Conservation (phyloP, 1,284 basidiomycete species). For the Sanguinoderma infundibulare region DNA sequence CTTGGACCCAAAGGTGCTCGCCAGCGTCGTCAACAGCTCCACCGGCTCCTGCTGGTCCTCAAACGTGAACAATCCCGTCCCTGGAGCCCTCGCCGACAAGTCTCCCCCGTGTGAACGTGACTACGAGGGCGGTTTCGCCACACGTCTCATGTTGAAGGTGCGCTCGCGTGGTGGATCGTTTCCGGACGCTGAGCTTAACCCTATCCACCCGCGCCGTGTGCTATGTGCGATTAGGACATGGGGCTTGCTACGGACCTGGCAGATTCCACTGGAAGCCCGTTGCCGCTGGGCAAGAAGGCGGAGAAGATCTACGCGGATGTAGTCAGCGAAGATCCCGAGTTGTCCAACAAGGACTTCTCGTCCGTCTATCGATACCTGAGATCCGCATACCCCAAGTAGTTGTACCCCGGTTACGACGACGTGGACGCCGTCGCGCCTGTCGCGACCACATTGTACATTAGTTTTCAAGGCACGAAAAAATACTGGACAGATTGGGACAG, state of each 20-base stretch:
- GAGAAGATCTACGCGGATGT: constrained; percentile 62
- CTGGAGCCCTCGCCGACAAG: constrained; percentile 69
- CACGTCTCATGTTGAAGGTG: constrained; percentile 86
- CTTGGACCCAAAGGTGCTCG: constrained; percentile 73
- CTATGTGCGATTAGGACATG: constrained; percentile 64
- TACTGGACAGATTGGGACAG: constrained; percentile 11
- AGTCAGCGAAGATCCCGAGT: constrained; percentile 56
- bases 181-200: constrained; percentile 6
- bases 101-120: constrained; percentile 83
- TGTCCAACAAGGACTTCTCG: constrained; percentile 78
- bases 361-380: constrained; percentile 73
- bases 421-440: neutral
- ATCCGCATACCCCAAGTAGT: constrained; percentile 21
- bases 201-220: neutral
- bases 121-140: constrained; percentile 86
- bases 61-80: constrained; percentile 88
- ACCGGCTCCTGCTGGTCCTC: constrained; percentile 86
- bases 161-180: neutral
- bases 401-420: neutral
- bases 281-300: constrained; percentile 72
- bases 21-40: constrained; percentile 83
- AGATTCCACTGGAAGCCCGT: constrained; percentile 47
- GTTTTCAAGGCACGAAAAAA: neutral
- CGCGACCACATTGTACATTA: neutral
- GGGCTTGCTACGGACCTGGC: constrained; percentile 73